phyloP scores from a whole-genome alignment of 2,329 filamentous ascomycete genomes.

The Arthrinium phaeospermum region DNA sequence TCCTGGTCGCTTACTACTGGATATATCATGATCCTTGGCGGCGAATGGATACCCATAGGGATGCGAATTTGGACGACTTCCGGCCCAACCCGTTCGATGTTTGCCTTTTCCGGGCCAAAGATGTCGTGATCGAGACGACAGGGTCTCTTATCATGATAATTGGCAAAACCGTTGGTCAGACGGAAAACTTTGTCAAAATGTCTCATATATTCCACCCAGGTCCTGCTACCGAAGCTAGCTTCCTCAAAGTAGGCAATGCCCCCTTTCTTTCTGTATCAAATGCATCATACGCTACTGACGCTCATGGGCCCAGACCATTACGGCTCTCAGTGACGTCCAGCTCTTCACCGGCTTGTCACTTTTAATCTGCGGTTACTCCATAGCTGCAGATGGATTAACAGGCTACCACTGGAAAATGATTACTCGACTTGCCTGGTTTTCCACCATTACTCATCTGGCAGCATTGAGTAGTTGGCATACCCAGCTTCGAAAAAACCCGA shows the following conservation, averaged over 20 bases:
- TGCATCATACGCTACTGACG: too few species aligned
- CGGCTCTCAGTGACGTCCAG: constrained; percentile 19
- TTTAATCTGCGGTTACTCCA: constrained; percentile 12
- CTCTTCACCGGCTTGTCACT: constrained; percentile 19
- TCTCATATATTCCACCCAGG: neutral
- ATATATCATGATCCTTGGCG: too few species aligned
- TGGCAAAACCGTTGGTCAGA: neutral
- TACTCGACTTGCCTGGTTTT: constrained; percentile 20
- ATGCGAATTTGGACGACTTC: too few species aligned
- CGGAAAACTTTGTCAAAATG: neutral
- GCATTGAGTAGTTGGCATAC: neutral
- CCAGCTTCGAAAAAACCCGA: neutral
- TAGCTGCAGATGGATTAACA: neutral
- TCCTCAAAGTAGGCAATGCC: neutral
- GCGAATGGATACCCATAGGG: too few species aligned
- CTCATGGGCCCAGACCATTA: neutral
- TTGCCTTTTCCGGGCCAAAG: neutral
- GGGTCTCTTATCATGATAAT: neutral
- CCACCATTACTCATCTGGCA: constrained; percentile 16
- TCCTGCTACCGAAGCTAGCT: neutral
- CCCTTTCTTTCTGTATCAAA: too few species aligned
- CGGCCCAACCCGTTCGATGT: neutral
- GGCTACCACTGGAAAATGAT: constrained; percentile 19
- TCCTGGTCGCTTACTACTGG: neutral
- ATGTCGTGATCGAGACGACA: neutral